These are phyloP conservation scores for Boletus rubroflammeus DNA, from an alignment of 768 basidiomycete species.

Conservation along the genomic window DNA sequence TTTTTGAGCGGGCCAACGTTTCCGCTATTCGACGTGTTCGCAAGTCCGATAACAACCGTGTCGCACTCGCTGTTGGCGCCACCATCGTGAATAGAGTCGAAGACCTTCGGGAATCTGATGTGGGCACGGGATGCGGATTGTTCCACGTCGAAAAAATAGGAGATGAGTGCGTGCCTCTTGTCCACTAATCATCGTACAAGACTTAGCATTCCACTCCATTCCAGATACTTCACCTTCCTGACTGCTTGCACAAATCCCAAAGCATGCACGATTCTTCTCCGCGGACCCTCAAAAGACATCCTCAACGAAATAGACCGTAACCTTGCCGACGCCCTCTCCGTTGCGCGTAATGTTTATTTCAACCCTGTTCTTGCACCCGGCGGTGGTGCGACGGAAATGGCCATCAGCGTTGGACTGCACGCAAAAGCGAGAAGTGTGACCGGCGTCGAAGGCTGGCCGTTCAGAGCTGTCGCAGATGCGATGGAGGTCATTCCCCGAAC, in stretches of 20 bases:
- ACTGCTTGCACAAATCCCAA: conserved; percentile 88
- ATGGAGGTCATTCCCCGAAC: conserved; percentile 97
- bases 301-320: conserved; percentile 98
- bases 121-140: conserved; percentile 92
- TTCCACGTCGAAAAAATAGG: conserved; percentile 97
- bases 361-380: conserved; percentile 93
- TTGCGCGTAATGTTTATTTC: conserved; percentile 95
- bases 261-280: conserved; percentile 96
- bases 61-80: conserved; percentile 91
- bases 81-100: conserved; percentile 97
- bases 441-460: conserved; percentile 90
- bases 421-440: conserved; percentile 73
- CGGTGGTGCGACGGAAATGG: conserved; percentile 98
- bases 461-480: conserved; percentile 89
- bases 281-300: conserved; percentile 97
- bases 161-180: conserved; percentile 61
- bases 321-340: conserved; percentile 95
- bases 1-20: conserved; percentile 82
- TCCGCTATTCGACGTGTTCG: conserved; percentile 96
- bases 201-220: not conserved
- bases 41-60: conserved; percentile 98
- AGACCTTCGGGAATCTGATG: conserved; percentile 86
- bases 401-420: conserved; percentile 84
- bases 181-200: not conserved
- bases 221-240: conserved; percentile 94